A percentile compares a stretch with the other conserved stretches of the same genome.
phyloP scores from a whole-genome alignment of 1,284 basidiomycete genomes.

The Rugiboletus extremiorientalis region DNA sequence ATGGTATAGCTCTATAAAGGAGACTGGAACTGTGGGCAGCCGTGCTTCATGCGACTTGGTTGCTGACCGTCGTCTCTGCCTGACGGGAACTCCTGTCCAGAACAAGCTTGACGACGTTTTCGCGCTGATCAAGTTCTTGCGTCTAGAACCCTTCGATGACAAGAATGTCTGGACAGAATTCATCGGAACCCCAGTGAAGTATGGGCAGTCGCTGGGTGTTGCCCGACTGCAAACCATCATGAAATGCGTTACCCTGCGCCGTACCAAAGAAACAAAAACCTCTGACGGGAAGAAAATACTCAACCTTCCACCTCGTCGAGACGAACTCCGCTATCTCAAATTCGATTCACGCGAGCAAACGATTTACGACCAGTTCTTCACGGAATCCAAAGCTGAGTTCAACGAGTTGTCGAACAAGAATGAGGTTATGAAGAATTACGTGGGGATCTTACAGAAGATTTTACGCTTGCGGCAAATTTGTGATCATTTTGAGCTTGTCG shows the following conservation, averaged over 20 bases:
- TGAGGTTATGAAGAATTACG: constrained; percentile 97
- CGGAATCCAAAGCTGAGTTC: constrained; percentile 89
- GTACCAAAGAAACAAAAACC: constrained; percentile 90
- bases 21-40: constrained; percentile 90
- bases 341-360: constrained; percentile 82
- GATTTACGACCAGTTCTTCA: constrained; percentile 88
- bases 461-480: constrained; percentile 95
- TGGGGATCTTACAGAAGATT: constrained; percentile 95
- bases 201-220: constrained; percentile 88
- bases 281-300: constrained; percentile 86
- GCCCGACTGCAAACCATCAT: constrained; percentile 96
- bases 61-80: constrained; percentile 89
- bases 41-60: constrained; percentile 93
- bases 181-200: constrained; percentile 90
- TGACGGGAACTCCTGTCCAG: constrained; percentile 98
- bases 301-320: constrained; percentile 82
- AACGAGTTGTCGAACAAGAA: constrained; percentile 83
- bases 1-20: constrained; percentile 87
- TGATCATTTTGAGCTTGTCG: constrained; percentile 91
- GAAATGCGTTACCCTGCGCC: constrained; percentile 93
- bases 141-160: constrained; percentile 90
- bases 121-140: constrained; percentile 94
- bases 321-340: constrained; percentile 83
- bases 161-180: constrained; percentile 92
- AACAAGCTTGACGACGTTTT: constrained; percentile 99